Conservation (phyloP, 805 yeast species). For the Hyphopichia homilentoma region DNA sequence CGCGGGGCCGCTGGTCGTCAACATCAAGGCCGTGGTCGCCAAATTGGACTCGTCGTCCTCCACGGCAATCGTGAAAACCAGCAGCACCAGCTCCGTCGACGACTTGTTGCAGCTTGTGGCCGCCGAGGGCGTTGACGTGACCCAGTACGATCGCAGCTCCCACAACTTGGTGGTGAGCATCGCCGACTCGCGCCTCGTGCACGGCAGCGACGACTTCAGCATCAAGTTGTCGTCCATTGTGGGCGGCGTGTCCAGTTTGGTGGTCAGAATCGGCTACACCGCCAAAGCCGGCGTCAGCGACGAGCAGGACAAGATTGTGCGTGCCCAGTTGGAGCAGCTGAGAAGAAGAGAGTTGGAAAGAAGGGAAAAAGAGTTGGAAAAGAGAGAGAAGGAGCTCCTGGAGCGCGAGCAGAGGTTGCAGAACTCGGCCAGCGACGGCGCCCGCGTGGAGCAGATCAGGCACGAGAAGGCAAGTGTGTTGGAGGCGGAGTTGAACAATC, state of each 20-base stretch:
- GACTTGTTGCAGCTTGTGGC: neutral
- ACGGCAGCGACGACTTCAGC: neutral
- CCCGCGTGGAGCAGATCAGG: no score
- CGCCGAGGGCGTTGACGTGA: neutral
- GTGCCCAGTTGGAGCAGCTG: slow-evolving; percentile 16
- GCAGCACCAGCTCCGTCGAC: neutral
- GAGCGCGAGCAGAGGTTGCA: slow-evolving; percentile 7
- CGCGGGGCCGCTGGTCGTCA: no score
- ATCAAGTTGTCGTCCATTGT: slow-evolving; percentile 13
- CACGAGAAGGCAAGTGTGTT: neutral
- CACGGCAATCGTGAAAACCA: neutral
- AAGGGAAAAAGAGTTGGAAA: slow-evolving; percentile 5
- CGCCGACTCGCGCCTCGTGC: slow-evolving; percentile 4
- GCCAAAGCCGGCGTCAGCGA: slow-evolving; percentile 2
- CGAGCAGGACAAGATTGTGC: slow-evolving; percentile 20
- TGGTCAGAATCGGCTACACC: slow-evolving; percentile 18
- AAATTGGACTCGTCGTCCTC: slow-evolving; percentile 5
- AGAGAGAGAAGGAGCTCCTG: slow-evolving; percentile 3
- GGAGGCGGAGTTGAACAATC: neutral
- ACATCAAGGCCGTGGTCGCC: slow-evolving; percentile 2
- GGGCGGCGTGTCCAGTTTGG: slow-evolving; percentile 20
- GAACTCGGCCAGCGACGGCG: neutral
- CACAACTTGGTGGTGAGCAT: slow-evolving; percentile 3
- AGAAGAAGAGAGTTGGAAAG: slow-evolving; percentile 9
- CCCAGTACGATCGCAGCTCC: neutral